Evolutionary conservation across 352 stramenopile genomes (phyloP).

Genomic region (Pythium aristosporum): DNA sequence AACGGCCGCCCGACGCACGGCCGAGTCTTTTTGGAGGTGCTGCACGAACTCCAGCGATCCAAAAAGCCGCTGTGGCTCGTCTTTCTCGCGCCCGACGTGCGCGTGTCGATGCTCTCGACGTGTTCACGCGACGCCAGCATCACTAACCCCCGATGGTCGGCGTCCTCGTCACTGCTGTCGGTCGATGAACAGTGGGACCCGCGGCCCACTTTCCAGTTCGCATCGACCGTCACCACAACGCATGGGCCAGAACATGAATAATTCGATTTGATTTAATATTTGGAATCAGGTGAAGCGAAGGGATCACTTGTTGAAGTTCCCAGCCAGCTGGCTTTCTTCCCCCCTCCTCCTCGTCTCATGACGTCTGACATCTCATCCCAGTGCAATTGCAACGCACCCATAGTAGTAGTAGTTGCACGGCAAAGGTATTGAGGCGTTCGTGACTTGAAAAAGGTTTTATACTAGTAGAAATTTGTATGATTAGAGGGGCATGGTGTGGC

Average conservation of each 20-base stretch:
- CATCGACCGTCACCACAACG: conserved; percentile 4
- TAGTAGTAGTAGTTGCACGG: too few species aligned
- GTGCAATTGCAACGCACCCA: neutral
- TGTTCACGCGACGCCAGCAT: neutral
- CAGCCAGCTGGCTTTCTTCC: neutral
- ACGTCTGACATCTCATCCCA: neutral
- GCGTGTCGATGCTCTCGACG: conserved; percentile 12
- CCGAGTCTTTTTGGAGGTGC: conserved; percentile 33
- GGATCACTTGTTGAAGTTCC: conserved; percentile 1
- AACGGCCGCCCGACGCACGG: conserved; percentile 41
- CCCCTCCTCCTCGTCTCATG: neutral
- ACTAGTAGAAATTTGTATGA: too few species aligned
- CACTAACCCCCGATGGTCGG: conserved; percentile 5
- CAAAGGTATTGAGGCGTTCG: too few species aligned
- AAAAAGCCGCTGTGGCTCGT: conserved; percentile 51
- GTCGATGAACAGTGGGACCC: conserved; percentile 10
- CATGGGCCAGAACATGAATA: conserved; percentile 5
- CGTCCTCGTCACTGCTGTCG: conserved; percentile 16
- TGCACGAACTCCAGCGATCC: conserved; percentile 31
- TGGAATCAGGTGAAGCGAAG: neutral
- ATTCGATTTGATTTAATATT: neutral
- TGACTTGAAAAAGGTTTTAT: neutral
- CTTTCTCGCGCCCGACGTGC: conserved; percentile 37
- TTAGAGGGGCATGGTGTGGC: too few species aligned
- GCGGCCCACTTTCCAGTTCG: neutral